These are phyloP conservation scores for Coniochaeta ligniaria DNA, from an alignment of 2,329 filamentous ascomycete genomes.

Conservation along the genomic window DNA sequence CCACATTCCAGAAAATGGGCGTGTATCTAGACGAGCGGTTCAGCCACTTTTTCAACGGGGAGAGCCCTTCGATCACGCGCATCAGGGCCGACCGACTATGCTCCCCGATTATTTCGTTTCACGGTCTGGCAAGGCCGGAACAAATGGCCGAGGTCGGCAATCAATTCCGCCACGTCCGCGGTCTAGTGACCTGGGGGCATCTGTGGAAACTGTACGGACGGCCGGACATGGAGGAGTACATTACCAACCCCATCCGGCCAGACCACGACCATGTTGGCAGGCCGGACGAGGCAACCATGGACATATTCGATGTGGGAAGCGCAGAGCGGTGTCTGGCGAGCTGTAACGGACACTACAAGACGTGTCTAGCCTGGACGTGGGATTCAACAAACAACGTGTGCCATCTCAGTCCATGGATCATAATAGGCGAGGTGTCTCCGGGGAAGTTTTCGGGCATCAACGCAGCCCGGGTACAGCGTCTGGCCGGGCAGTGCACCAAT, in stretches of 20 bases:
- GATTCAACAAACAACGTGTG: conserved; percentile 8
- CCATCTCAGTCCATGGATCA: conserved; percentile 16
- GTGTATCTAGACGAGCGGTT: conserved; percentile 49
- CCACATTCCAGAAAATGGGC: conserved; percentile 43
- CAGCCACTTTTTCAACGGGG: conserved; percentile 48
- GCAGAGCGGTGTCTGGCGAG: conserved; percentile 10
- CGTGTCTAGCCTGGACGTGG: conserved; percentile 17
- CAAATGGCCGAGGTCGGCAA: conserved; percentile 38
- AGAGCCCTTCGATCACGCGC: conserved; percentile 39
- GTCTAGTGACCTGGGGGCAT: conserved; percentile 41
- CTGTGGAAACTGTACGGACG: conserved; percentile 41
- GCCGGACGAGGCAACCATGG: conserved; percentile 33
- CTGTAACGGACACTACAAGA: conserved; percentile 5
- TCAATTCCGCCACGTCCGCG: conserved; percentile 27
- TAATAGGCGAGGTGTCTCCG: conserved; percentile 9
- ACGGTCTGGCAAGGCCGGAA: conserved; percentile 35
- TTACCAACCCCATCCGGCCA: conserved; percentile 23
- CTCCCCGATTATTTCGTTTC: conserved; percentile 46
- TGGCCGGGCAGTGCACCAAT: neutral
- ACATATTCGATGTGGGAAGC: conserved; percentile 8
- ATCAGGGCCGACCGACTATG: conserved; percentile 44
- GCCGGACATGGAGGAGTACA: conserved; percentile 29
- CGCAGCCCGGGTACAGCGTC: neutral
- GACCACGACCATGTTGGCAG: conserved; percentile 43
- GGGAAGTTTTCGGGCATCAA: conserved; percentile 12